Percentiles rank a stretch among this genome's conserved stretches.
phyloP scores from a whole-genome alignment of 129 eudicot genomes.

The Chrysanthemum lavandulifolium region DNA sequence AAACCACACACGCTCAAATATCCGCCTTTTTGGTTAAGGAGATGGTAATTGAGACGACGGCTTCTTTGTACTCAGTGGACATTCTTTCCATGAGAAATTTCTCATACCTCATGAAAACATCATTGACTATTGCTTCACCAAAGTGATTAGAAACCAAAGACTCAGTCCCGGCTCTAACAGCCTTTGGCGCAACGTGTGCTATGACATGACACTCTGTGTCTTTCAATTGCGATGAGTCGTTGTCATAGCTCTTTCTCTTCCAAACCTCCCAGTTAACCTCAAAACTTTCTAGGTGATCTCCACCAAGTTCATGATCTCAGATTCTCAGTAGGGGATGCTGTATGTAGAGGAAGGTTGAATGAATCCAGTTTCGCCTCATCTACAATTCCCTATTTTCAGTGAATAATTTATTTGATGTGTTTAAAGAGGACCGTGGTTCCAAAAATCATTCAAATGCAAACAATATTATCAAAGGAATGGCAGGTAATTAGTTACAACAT shows the following conservation, averaged over 20 bases:
- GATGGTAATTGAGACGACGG: constrained; percentile 30
- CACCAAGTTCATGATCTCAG: constrained; percentile 35
- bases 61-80: constrained; percentile 28
- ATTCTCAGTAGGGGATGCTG: constrained; percentile 35
- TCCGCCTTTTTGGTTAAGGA: constrained; percentile 24
- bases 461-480: not conserved
- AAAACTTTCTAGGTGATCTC: constrained; percentile 29
- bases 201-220: not conserved
- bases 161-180: constrained; percentile 43
- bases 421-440: constrained; percentile 32
- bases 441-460: too few species aligned
- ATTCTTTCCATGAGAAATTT: constrained; percentile 17
- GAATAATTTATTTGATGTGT: constrained; percentile 10
- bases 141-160: constrained; percentile 48
- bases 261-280: constrained; percentile 31
- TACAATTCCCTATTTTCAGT: constrained; percentile 16
- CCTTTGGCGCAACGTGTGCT: constrained; percentile 29
- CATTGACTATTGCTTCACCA: constrained; percentile 45
- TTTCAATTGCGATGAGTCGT: not conserved
- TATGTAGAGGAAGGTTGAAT: constrained; percentile 39
- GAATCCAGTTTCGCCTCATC: constrained; percentile 34
- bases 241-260: not conserved
- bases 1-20: too few species aligned
- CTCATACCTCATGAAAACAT: constrained; percentile 39
- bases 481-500: too few species aligned